Base-by-base conservation (phyloP, 805 yeast species). In the Maudiozyma saulgeensis region DNA sequence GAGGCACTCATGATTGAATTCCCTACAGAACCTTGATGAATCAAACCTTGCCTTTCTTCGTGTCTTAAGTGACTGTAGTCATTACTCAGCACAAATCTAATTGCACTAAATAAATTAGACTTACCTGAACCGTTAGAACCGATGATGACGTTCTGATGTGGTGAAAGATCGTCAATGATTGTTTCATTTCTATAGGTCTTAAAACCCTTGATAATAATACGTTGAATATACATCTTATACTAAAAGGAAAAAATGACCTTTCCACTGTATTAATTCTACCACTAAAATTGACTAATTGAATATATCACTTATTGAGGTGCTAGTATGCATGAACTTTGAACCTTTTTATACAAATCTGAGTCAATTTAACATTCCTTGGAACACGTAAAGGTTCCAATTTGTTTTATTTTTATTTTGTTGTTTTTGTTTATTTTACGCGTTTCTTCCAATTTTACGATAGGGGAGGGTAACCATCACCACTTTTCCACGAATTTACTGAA, bases 41-140 rank as follows among this genome's bases (percentile, higher is more conserved):
- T 83, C 50, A 90, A 71, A 2, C 90, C 85, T 58, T 84, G 90
- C 55, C 96, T 75, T 60, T 88, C 96, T 56, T 88, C 95, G 54
- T 91, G 71, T 23, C 82, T 73, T 82, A 90, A 76, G 62, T 87
- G 84, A 2, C 87, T 83, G 63, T 86, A 87, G 34, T 91, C 95
- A 62, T 91, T 97, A 43, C 95, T 83, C 19, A 93, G 67, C 11
- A 89, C 97, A 68, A 90, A 93, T 53, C 97, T 73, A 49, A 91
- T 85, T 11, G 99, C 98, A 15, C 96, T 89, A 66, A 91, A 93
- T 68, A 91, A 85, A 66, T 93, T 91, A 40, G 96, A 87, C 64
- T 93, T 91, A 8, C 99, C 99, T 8, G 96, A 86, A n/a, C 97
- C 97, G 67, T 90, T 90, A 46, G 96, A 71, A 2, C 97, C 97